These are phyloP conservation scores for Cordyceps javanica DNA, from an alignment of 2,329 filamentous ascomycete species.

Conservation along the genomic window DNA sequence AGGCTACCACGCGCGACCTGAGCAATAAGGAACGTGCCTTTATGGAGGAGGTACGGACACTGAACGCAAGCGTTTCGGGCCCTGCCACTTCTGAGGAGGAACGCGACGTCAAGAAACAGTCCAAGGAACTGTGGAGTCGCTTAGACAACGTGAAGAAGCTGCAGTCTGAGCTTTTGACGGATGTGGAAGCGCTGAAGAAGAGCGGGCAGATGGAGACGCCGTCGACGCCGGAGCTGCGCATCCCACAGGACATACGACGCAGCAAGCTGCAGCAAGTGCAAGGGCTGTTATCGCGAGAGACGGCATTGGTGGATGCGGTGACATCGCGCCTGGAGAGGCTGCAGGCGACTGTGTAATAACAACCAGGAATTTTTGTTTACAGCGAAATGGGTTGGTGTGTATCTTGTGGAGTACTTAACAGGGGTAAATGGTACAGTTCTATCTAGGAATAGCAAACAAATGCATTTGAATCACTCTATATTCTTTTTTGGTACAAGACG, in stretches of 20 bases:
- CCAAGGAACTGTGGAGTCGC: constrained; percentile 49
- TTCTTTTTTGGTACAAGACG: not conserved
- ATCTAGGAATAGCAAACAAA: constrained; percentile 1
- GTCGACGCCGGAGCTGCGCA: constrained; percentile 39
- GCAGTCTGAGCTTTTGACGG: constrained; percentile 45
- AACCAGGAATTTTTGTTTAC: constrained; percentile 7
- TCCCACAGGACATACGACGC: constrained; percentile 55
- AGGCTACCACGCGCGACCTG: constrained; percentile 36
- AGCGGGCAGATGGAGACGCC: constrained; percentile 21
- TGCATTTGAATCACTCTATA: not conserved
- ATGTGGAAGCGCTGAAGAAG: constrained; percentile 41
- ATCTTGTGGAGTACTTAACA: constrained; percentile 7
- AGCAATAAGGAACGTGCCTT: constrained; percentile 40
- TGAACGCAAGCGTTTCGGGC: constrained; percentile 46
- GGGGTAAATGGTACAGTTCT: not conserved
- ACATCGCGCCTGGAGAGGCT: constrained; percentile 56
- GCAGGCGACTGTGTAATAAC: constrained; percentile 26
- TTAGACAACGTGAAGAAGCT: constrained; percentile 50
- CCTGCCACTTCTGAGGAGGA: constrained; percentile 23
- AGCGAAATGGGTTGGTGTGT: constrained; percentile 1
- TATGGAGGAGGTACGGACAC: constrained; percentile 42
- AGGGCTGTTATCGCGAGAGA: constrained; percentile 57
- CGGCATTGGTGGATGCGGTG: constrained; percentile 61
- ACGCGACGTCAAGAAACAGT: constrained; percentile 29
- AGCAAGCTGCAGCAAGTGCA: constrained; percentile 60